These are phyloP conservation scores for Elsinoe batatas DNA, from an alignment of 2,329 filamentous ascomycete species.

Conservation along the genomic window DNA sequence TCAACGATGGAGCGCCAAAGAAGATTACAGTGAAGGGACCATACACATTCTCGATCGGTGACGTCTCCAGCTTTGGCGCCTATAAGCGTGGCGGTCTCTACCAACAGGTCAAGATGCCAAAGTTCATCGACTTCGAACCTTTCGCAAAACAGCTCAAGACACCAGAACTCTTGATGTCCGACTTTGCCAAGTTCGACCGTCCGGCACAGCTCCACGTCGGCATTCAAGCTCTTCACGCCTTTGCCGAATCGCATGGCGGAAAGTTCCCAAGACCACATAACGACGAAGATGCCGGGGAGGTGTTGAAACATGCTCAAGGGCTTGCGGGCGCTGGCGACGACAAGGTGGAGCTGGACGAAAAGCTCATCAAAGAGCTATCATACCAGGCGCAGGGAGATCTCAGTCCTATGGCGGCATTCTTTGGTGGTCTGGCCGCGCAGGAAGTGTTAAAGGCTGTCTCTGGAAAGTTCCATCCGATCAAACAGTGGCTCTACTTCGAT, in stretches of 20 bases:
- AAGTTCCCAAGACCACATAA: conserved; percentile 75
- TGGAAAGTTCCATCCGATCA: conserved; percentile 92
- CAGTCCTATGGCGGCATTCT: conserved; percentile 86
- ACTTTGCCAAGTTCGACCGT: conserved; percentile 96
- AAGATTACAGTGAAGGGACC: conserved; percentile 90
- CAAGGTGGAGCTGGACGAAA: conserved; percentile 78
- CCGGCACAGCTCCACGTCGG: conserved; percentile 86
- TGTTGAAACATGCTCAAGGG: conserved; percentile 64
- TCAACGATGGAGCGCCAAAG: conserved; percentile 75
- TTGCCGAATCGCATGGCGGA: conserved; percentile 60
- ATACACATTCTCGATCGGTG: conserved; percentile 94
- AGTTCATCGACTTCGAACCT: conserved; percentile 78
- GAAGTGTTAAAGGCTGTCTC: conserved; percentile 95
- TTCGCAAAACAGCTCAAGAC: conserved; percentile 70
- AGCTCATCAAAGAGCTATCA: conserved; percentile 82
- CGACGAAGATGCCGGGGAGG: conserved; percentile 68
- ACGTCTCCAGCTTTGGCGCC: conserved; percentile 75
- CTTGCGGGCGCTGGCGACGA: conserved; percentile 59
- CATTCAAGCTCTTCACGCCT: conserved; percentile 84
- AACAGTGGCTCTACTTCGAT: conserved; percentile 96
- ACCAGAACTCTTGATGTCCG: conserved; percentile 82
- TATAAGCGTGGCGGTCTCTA: conserved; percentile 86
- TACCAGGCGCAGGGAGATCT: conserved; percentile 90
- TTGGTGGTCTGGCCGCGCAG: conserved; percentile 86
- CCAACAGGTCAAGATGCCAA: conserved; percentile 97